phyloP scores from a whole-genome alignment of 306 rosid genomes.

The Rosa chinensis region DNA sequence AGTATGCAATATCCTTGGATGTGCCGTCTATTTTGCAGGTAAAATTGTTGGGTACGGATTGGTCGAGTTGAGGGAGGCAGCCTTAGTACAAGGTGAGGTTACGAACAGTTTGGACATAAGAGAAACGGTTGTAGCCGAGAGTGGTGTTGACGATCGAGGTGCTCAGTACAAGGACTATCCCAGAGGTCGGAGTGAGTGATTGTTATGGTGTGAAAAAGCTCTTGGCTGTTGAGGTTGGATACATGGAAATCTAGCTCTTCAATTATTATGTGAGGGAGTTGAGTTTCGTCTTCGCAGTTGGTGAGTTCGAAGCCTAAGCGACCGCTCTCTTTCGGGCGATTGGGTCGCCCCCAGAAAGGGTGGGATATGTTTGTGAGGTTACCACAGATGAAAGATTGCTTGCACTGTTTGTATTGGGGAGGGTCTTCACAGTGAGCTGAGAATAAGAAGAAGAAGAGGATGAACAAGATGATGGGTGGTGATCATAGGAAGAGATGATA shows the following conservation, averaged over 20 bases:
- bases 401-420: background rate
- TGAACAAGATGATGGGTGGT: background rate
- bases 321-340: conserved; percentile 1
- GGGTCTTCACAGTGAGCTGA: background rate
- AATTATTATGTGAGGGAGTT: background rate
- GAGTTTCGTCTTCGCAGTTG: background rate
- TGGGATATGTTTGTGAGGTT: background rate
- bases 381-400: conserved; percentile 32
- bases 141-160: background rate
- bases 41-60: background rate
- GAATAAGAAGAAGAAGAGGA: background rate
- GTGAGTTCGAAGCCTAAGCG: conserved; percentile 3
- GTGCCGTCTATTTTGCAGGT: background rate
- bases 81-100: conserved; percentile 31
- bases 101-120: background rate
- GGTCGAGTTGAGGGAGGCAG: background rate
- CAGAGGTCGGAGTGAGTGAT: conserved; percentile 12
- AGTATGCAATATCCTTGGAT: fast-evolving
- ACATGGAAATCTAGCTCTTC: background rate
- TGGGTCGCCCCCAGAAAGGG: conserved; percentile 37
- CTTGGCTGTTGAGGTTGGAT: background rate
- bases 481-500: background rate
- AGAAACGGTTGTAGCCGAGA: background rate
- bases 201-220: background rate
- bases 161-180: conserved; percentile 3